Evolutionary conservation across 495 filamentous ascomycete genomes (phyloP).

Genomic region (Podospora australis): DNA sequence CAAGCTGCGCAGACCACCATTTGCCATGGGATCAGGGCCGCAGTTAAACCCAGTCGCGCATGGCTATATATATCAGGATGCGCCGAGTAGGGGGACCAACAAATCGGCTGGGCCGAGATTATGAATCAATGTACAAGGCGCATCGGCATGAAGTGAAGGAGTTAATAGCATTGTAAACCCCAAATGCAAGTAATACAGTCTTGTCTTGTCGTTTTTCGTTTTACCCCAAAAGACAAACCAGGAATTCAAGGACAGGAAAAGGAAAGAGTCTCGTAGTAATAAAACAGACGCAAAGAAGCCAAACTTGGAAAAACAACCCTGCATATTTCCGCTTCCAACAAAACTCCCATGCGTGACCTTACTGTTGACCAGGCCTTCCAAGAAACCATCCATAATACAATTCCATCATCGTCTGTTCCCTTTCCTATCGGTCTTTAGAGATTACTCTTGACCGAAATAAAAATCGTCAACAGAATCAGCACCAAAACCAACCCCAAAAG

Average conservation of each 20-base stretch:
- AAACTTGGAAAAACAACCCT: too few relatives aligned
- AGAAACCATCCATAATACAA: conserved; percentile 7
- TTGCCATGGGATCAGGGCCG: conserved; percentile 16
- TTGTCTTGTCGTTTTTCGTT: too few relatives aligned
- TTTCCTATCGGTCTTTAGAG: conserved; percentile 10
- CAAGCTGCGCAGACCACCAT: conserved; percentile 38
- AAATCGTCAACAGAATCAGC: conserved; percentile 60
- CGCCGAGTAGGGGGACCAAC: conserved; percentile 15
- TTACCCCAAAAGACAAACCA: too few relatives aligned
- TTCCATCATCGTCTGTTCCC: not conserved
- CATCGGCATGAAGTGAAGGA: too few relatives aligned
- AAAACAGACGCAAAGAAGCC: not conserved
- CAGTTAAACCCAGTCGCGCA: conserved; percentile 41
- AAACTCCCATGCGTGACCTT: not conserved
- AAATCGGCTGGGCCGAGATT: conserved; percentile 31
- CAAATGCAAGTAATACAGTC: too few relatives aligned
- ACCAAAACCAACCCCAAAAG: conserved; percentile 73
- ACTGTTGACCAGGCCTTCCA: not conserved
- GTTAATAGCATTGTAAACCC: too few relatives aligned
- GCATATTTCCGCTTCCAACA: too few relatives aligned
- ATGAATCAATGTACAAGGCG: too few relatives aligned
- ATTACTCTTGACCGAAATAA: conserved; percentile 35
- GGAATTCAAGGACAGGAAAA: not conserved
- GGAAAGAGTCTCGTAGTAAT: not conserved
- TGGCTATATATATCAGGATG: conserved; percentile 48